Base-by-base conservation (phyloP, 768 basidiomycete species). In the Phylloporus sp. region DNA sequence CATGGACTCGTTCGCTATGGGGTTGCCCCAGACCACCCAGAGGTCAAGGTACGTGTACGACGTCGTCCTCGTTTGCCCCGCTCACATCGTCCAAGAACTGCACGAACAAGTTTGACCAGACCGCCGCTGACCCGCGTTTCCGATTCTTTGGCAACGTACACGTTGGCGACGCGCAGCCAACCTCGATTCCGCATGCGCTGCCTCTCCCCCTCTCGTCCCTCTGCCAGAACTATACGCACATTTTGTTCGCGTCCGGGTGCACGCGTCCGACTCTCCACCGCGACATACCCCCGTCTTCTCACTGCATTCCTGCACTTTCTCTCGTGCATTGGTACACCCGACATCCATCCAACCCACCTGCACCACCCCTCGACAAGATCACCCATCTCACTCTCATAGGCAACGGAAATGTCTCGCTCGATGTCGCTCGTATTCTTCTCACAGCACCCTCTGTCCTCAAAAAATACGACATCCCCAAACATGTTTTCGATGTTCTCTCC, bases 281-380 rank as follows among this genome's bases (percentile, higher is more conserved):
- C 11, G 75, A 73, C 42, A 69, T 84, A 6, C 76, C 76, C 40
- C 80, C 59, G 16, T 76, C 62, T 73, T 60, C 13, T 61, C 66
- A 71, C 72, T 88, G 78, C 58, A 66, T 85, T 3, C 82, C 92
- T 1, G 93, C 94, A 0, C 75, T 97, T 4, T 82, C 81, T 1
- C 70, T 99, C 38, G 94, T 99, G 1, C 89, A 94, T 58, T 97
- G 94, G 95, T 98, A 99, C 72, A 98, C 95, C 12, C 85, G 80
- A 42, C 93, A 98, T 66, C 95, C 95, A 2, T 83, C 83, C 9
- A 72, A 75, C 10, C 76, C 80, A 0, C 64, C 77, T 0, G 75
- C 86, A 1, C 84, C 87, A 1, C 74, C 84, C 0, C 77, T 93
- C 2, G 80, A 89, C 27, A 77, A 77, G 35, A 70, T 81, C 4